These are phyloP conservation scores for Choiromyces venosus DNA, from an alignment of 495 filamentous ascomycete genomes.

Conservation along the genomic window DNA sequence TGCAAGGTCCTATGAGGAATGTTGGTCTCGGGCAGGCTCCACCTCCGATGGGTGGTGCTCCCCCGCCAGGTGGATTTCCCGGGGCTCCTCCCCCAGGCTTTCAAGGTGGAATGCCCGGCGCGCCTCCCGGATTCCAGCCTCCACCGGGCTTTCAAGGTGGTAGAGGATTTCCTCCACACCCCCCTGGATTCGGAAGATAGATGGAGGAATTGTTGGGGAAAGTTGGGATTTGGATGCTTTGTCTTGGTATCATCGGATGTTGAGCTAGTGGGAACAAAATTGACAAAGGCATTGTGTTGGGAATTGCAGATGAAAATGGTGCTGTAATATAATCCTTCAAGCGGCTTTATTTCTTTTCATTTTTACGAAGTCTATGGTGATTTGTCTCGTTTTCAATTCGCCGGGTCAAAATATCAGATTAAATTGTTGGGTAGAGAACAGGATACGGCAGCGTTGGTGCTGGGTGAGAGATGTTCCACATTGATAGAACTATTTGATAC, in stretches of 20 bases:
- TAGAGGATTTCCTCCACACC: slow-evolving; percentile 62
- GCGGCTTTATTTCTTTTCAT: neutral
- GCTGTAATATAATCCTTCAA: neutral
- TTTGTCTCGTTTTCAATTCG: neutral
- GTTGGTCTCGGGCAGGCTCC: slow-evolving; percentile 68
- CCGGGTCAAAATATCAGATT: neutral
- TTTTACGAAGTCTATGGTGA: neutral
- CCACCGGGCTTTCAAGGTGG: slow-evolving; percentile 67
- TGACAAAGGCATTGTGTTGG: neutral
- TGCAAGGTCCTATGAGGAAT: slow-evolving; percentile 40
- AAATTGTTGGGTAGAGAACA: neutral
- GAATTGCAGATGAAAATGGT: neutral
- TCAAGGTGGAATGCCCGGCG: slow-evolving; percentile 44
- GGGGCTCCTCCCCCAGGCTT: slow-evolving; percentile 51
- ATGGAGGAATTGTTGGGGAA: slow-evolving; percentile 45
- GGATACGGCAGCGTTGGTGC: neutral
- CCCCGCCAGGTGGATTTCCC: slow-evolving; percentile 69
- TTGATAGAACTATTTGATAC: neutral
- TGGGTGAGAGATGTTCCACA: neutral
- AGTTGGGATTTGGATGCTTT: neutral
- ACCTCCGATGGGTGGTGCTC: slow-evolving; percentile 75
- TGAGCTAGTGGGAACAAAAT: neutral
- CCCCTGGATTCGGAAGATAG: slow-evolving; percentile 69
- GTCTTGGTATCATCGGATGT: neutral
- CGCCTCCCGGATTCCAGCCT: slow-evolving; percentile 60